Base-by-base conservation (phyloP, 2,329 filamentous ascomycete genomes). In the Xylaria sp. region DNA sequence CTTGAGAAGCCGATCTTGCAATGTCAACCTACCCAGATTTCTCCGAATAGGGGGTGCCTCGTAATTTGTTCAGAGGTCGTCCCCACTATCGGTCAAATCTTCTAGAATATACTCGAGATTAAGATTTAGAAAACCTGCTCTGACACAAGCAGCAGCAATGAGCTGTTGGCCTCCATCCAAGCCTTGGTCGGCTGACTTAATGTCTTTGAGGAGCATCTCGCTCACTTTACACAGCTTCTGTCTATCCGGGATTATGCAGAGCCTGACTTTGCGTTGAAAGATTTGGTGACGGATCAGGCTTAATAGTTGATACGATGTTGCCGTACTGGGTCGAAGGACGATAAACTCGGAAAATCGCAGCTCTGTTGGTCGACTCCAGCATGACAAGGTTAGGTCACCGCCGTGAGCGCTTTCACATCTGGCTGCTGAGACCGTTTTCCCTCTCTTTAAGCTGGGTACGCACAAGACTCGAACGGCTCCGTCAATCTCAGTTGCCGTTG, bases 91-190 rank as follows among this genome's bases (percentile, higher is more conserved):
- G 15, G 15, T 12, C 12, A 18, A 15, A 13, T 12, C 15, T 41
- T 41, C 10, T 15, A 41, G 1, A 18, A 41, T 15, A 41, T 13
- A 10, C 18, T 44, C 34, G 15, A 13, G 7, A 57, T 63, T 28
- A 3, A 32, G 34, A 20, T 58, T 12, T 25, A 65, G 41, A 1
- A 69, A 9, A 15, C 41, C 51, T 28, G 39, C 54, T 52, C 23
- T 23, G 25, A 68, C 32, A 54, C 63, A 71, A 48, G 59, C 50
- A 54, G 62, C 46, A 50, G 63, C 63, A 37, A 69, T 28, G 6
- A 70, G 56, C 37, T 63, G 62, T 52, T 69, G 57, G 9, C 37
- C 37, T 10, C 41, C 69, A 50, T 70, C 66, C 10, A 70, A 52
- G 20, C 51, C 66, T 56, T 63, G 54, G 25, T 55, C 37, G 10